phyloP scores from a whole-genome alignment of 2,329 filamentous ascomycete species.

The Macrophomina pseudophaseolina region DNA sequence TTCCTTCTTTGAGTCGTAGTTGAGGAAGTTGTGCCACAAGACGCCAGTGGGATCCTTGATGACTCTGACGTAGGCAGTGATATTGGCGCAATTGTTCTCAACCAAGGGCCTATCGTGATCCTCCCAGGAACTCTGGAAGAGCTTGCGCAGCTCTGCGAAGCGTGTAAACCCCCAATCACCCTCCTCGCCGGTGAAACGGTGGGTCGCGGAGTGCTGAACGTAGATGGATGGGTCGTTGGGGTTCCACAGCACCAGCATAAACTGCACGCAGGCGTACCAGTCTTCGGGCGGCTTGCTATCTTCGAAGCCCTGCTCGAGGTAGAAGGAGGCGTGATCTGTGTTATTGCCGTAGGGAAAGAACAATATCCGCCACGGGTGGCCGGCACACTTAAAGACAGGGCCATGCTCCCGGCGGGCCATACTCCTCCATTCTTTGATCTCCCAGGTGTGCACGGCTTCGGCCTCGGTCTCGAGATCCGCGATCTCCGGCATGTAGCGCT shows the following conservation, averaged over 20 bases:
- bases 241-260: slow-evolving; percentile 93
- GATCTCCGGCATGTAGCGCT: slow-evolving; percentile 74
- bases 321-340: slow-evolving; percentile 90
- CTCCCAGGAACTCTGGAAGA: slow-evolving; percentile 82
- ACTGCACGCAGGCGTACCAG: slow-evolving; percentile 97
- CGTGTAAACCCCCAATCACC: slow-evolving; percentile 99
- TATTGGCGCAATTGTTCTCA: slow-evolving; percentile 76
- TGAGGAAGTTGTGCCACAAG: slow-evolving; percentile 84
- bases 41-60: slow-evolving; percentile 89
- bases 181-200: slow-evolving; percentile 95
- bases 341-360: slow-evolving; percentile 97
- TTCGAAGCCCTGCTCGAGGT: slow-evolving; percentile 87
- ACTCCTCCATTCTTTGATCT: slow-evolving; percentile 80
- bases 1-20: slow-evolving; percentile 98
- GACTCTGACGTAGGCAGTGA: slow-evolving; percentile 81
- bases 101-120: slow-evolving; percentile 71
- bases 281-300: slow-evolving; percentile 81
- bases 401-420: slow-evolving; percentile 83
- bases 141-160: slow-evolving; percentile 84
- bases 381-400: slow-evolving; percentile 83
- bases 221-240: slow-evolving; percentile 87
- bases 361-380: slow-evolving; percentile 90
- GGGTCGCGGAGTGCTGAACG: slow-evolving; percentile 77
- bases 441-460: slow-evolving; percentile 82
- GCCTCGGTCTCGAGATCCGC: slow-evolving; percentile 81